phyloP scores from a whole-genome alignment of 2,329 filamentous ascomycete genomes.

The Monosporascus sp. region DNA sequence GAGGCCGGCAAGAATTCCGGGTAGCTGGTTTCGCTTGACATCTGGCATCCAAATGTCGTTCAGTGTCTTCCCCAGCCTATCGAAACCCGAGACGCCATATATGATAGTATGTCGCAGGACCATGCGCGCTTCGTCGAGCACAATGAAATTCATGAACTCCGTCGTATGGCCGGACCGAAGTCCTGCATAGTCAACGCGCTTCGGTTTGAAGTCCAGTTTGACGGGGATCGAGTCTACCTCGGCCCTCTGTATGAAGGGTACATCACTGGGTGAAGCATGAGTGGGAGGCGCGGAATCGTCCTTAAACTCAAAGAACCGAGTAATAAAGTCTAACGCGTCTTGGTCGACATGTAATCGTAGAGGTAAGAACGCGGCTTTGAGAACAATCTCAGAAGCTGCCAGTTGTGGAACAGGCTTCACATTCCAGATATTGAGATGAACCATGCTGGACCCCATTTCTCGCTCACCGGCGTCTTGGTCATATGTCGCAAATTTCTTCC shows the following conservation, averaged over 20 bases:
- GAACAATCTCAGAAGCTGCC: constrained; percentile 81
- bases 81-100: constrained; percentile 87
- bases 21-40: constrained; percentile 82
- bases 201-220: constrained; percentile 92
- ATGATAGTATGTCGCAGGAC: constrained; percentile 83
- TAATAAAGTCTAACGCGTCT: constrained; percentile 94
- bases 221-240: constrained; percentile 81
- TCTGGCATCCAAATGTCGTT: constrained; percentile 98
- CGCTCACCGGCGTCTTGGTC: constrained; percentile 81
- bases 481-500: constrained; percentile 97
- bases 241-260: constrained; percentile 82
- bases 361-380: constrained; percentile 74
- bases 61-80: constrained; percentile 79
- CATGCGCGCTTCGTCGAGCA: constrained; percentile 83
- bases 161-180: constrained; percentile 89
- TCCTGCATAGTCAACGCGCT: constrained; percentile 92
- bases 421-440: constrained; percentile 81
- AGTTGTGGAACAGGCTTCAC: constrained; percentile 81
- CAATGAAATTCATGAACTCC: constrained; percentile 98
- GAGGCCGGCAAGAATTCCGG: constrained; percentile 79
- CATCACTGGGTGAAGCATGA: constrained; percentile 58
- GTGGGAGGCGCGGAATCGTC: constrained; percentile 56
- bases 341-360: constrained; percentile 92
- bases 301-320: constrained; percentile 96
- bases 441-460: constrained; percentile 82